Base-by-base conservation (phyloP, 192 early-diverging fungal species). In the Coemansia sp. region DNA sequence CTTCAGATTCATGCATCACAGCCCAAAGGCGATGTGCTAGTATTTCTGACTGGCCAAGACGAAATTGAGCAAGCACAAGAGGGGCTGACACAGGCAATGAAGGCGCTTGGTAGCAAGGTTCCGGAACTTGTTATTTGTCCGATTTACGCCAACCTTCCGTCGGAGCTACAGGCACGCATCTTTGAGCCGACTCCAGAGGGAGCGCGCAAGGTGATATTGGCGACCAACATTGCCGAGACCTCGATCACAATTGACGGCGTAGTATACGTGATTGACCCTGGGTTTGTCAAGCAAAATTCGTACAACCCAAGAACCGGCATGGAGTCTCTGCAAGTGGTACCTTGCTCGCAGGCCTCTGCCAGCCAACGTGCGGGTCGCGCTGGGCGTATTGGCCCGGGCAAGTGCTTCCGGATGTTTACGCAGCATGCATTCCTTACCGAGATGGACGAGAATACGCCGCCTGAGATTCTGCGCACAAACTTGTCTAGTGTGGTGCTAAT, bases 211-310 rank as follows among this genome's bases (percentile, higher is more conserved):
- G 90, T 95, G 17, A 94, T 99, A 19, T 69, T 99, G 41, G 95
- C 97, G 1, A 99, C 97, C 54, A 99, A 99, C 76, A 97, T 99
- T 86, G 97, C 97, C 5, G 97, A 99, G 72, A 99, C 97, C 0
- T 93, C 91, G 2, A 95, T 99, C 65, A 99, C 97, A 0, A 93
- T 96, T 39, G 94, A 99, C 67, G 96, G 97, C 39, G 89, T 99
- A 37, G 84, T 91, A 14, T 99, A 90, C 83, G 97, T 99, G 21
- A 94, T 99, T 53, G 97, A 99, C 70, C 94, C 97, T 6, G 97
- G 97, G 0, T 97, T 98, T 80, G 91, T 89, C 55, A 99, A 99
- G 85, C 92, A 96, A 76, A 93, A 93, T 67, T 87, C 89, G 19
- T 99, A 96, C 75, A 96, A 97, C 62, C 91, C 96, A 53, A 89